Conservation (phyloP, 805 yeast species). For the Starmerella bombi region DNA sequence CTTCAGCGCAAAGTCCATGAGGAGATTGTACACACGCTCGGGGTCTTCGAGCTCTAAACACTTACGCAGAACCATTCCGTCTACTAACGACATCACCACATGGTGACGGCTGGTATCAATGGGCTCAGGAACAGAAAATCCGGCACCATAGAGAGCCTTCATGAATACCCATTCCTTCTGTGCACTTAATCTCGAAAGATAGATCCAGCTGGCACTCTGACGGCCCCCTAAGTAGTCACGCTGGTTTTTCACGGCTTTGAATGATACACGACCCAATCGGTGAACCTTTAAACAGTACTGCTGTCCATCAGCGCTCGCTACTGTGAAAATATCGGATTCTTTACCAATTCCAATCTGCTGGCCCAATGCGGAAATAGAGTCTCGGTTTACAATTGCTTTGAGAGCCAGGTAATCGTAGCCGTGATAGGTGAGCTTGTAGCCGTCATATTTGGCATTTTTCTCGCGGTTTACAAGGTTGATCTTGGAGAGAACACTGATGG, state of each 20-base stretch:
- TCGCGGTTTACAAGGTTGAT: constrained; percentile 60
- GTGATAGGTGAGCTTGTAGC: constrained; percentile 72
- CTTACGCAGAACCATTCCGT: constrained; percentile 83
- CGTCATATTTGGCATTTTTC: constrained; percentile 90
- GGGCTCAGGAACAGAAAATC: constrained; percentile 79
- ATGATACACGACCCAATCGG: constrained; percentile 86
- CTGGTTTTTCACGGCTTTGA: constrained; percentile 81
- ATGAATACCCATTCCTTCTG: constrained; percentile 83
- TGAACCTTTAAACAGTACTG: constrained; percentile 76
- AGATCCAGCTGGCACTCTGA: constrained; percentile 83
- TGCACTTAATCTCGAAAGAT: constrained; percentile 77
- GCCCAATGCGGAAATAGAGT: constrained; percentile 65
- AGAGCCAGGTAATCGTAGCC: constrained; percentile 91
- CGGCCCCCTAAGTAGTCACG: constrained; percentile 73
- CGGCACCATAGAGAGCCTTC: constrained; percentile 57
- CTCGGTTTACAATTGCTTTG: constrained; percentile 64
- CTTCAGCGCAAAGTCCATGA: constrained; percentile 76
- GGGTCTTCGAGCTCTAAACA: constrained; percentile 57
- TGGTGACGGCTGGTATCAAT: constrained; percentile 83
- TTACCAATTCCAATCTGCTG: constrained; percentile 91
- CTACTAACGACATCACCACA: constrained; percentile 80
- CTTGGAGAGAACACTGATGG: constrained; percentile 78
- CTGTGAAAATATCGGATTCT: constrained; percentile 88
- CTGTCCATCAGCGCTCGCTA: constrained; percentile 51
- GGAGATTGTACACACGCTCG: constrained; percentile 60